Conservation (phyloP, 169 alveolate genomes). For the Plasmodium gallinaceum region DNA sequence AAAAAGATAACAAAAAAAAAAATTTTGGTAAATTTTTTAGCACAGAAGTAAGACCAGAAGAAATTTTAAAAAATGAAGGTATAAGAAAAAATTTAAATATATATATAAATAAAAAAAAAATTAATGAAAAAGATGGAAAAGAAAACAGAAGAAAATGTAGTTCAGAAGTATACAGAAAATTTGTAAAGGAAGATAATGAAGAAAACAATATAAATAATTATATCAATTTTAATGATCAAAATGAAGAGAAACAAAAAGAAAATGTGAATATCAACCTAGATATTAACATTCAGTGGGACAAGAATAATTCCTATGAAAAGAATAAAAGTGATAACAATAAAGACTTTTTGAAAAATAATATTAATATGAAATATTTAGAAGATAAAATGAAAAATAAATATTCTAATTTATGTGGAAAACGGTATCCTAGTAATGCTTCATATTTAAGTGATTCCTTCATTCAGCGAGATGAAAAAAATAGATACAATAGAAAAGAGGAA, state of each 20-base stretch:
- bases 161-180: not conserved
- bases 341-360: not conserved
- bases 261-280: slow-evolving; percentile 43
- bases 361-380: not conserved
- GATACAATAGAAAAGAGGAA: not conserved
- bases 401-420: not conserved
- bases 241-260: not conserved
- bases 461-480: not conserved
- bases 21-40: slow-evolving; percentile 14
- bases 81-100: not conserved
- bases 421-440: not conserved
- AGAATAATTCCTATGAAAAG: not conserved
- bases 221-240: not conserved
- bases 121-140: not conserved
- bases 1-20: slow-evolving; percentile 25
- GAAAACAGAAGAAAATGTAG: not conserved
- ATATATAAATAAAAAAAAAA: not conserved
- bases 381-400: not conserved
- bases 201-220: not conserved
- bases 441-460: not conserved
- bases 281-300: slow-evolving; percentile 59
- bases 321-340: not conserved
- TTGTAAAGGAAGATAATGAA: not conserved
- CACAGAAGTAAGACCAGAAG: not conserved
- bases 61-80: slow-evolving; percentile 11